Base-by-base conservation (phyloP, 495 filamentous ascomycete genomes). In the Talaromyces adpressus region DNA sequence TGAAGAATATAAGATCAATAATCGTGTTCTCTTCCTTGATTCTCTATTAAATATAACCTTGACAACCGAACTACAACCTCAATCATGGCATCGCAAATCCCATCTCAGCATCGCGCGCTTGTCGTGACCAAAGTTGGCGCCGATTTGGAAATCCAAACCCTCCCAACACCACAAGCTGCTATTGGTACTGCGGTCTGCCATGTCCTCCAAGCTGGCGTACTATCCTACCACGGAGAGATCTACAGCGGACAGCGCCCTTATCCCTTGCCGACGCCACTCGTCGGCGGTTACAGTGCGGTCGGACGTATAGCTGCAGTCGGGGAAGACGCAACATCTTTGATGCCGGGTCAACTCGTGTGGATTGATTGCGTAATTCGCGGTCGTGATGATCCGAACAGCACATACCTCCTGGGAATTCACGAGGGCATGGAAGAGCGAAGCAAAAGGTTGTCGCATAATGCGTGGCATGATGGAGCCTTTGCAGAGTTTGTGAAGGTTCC, bases 271-370 rank as follows among this genome's bases (percentile, higher is more conserved):
- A 70, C 59, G 16, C 71, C 70, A 0, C 22, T 63, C 3, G 62
- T 70, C 1, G 60, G 58, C 4, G 66, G 69, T 62, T 20, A 34
- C 23, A 54, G 45, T 61, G 74, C 72, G 64, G 73, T 86, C 53
- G 82, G 73, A 6, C 81, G 81, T 30, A 66, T 85, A 51, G 71
- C 70, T 3, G 69, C 75, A 1, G 68, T 79, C 6, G 79, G 81
- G 3, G 62, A 76, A 0, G 82, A 85, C 64, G 73, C 81, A 6
- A 75, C 73, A 0, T 36, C 61, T 16, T 66, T 84, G n/a, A 68
- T 69, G 27, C 65, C 70, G 5, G 81, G 77, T 0, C 73, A 84
- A 23, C 70, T 85, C 12, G 83, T 83, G 14, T 73, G 71, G 47
- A 68, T 79, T 57, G 81, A 85, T 64, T 57, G 68, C 30, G 68